These are phyloP conservation scores for Tylopilus intermedius DNA, from an alignment of 768 basidiomycete genomes.

Conservation along the genomic window DNA sequence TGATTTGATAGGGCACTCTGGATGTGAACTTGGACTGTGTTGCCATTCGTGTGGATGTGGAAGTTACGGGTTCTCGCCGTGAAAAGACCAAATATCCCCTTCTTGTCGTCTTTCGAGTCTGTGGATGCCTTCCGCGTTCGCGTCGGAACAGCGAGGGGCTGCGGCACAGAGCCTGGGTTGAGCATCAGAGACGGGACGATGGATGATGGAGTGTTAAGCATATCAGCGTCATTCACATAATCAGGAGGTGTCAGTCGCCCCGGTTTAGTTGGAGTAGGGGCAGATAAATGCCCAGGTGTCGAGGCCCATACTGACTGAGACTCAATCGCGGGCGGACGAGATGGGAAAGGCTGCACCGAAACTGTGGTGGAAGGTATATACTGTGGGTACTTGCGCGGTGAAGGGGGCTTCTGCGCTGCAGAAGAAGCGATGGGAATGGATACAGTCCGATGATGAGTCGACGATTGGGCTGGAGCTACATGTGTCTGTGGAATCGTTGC, in stretches of 20 bases:
- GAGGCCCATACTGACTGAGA: slow-evolving; percentile 24
- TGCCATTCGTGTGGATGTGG: slow-evolving; percentile 9
- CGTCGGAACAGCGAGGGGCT: slow-evolving; percentile 12
- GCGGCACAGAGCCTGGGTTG: slow-evolving; percentile 28
- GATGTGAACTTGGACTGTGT: slow-evolving; percentile 15
- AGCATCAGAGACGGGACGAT: slow-evolving; percentile 47
- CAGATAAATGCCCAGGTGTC: slow-evolving; percentile 27
- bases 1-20: slow-evolving; percentile 18
- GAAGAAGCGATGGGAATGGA: slow-evolving; percentile 31
- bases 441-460: slow-evolving; percentile 33
- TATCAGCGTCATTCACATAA: slow-evolving; percentile 43
- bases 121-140: slow-evolving; percentile 26
- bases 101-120: slow-evolving; percentile 32
- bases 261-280: slow-evolving; percentile 29
- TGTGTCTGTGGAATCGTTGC: slow-evolving; percentile 20
- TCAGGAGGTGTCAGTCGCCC: slow-evolving; percentile 23
- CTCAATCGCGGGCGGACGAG: slow-evolving; percentile 18
- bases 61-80: slow-evolving; percentile 22
- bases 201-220: slow-evolving; percentile 62
- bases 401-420: slow-evolving; percentile 19
- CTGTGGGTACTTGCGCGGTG: slow-evolving; percentile 29
- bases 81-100: slow-evolving; percentile 30
- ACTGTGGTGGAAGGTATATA: slow-evolving; percentile 22
- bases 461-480: slow-evolving; percentile 19
- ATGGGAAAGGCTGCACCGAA: slow-evolving; percentile 29